Evolutionary conservation across 73 alveolate species (phyloP).

Genomic region (Paramecium primaurelia): DNA sequence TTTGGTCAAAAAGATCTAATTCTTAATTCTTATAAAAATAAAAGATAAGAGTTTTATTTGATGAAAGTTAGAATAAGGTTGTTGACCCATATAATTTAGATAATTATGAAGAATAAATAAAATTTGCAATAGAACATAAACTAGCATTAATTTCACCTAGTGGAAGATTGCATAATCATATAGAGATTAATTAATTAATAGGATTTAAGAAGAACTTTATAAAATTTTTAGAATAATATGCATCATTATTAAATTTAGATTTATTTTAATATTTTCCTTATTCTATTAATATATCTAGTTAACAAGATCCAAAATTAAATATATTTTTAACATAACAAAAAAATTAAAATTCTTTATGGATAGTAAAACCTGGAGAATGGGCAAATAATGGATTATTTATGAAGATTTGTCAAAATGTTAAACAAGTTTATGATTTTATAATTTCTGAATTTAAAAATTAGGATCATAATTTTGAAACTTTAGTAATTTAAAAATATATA

Average conservation of each 20-base stretch:
- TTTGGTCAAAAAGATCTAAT: not conserved
- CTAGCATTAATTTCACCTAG: not conserved
- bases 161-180: constrained; percentile 24
- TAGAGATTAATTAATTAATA: not conserved
- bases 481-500: not conserved
- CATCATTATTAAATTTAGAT: not conserved
- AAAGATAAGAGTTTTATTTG: not conserved
- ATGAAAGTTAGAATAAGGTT: not conserved
- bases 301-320: not conserved
- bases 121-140: constrained; percentile 19
- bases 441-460: not conserved
- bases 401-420: not conserved
- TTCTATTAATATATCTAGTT: not conserved
- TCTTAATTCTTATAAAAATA: not conserved
- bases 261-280: not conserved
- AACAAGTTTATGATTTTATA: not conserved
- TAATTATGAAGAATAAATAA: not conserved
- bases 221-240: not conserved
- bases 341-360: not conserved
- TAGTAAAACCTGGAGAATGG: not conserved
- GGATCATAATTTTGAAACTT: not conserved
- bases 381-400: not conserved
- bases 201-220: not conserved
- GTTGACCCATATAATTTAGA: not conserved
- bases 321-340: not conserved